Evolutionary conservation across 768 basidiomycete species (phyloP).

Genomic region (Panellus pusillus): DNA sequence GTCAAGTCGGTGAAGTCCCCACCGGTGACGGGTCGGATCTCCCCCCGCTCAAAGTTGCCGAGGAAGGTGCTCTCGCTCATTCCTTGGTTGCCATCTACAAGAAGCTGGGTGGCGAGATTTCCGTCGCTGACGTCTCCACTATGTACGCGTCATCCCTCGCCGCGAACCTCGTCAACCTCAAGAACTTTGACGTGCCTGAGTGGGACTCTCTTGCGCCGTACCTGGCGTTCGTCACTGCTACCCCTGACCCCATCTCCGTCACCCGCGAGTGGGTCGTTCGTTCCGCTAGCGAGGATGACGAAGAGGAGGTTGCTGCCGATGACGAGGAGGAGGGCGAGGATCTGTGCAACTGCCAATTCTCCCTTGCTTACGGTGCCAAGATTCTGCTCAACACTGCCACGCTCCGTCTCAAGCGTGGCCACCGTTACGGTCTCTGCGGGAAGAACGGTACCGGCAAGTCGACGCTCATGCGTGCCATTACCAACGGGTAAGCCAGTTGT

Average conservation of each 20-base stretch:
- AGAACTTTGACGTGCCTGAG: slow-evolving; percentile 88
- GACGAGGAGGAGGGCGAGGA: slow-evolving; percentile 99
- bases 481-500: slow-evolving; percentile 58
- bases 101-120: slow-evolving; percentile 69
- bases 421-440: slow-evolving; percentile 98
- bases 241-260: slow-evolving; percentile 66
- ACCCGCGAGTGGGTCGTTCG: slow-evolving; percentile 87
- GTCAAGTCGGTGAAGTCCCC: slow-evolving; percentile 91
- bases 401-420: slow-evolving; percentile 96
- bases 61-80: slow-evolving; percentile 63
- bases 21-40: slow-evolving; percentile 89
- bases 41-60: slow-evolving; percentile 77
- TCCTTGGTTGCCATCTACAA: slow-evolving; percentile 79
- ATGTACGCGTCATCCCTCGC: slow-evolving; percentile 80
- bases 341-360: slow-evolving; percentile 98
- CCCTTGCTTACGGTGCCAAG: slow-evolving; percentile 97
- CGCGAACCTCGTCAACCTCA: slow-evolving; percentile 81
- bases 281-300: slow-evolving; percentile 76
- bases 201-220: slow-evolving; percentile 85
- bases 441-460: slow-evolving; percentile 99
- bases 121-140: slow-evolving; percentile 55
- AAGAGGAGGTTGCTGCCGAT: slow-evolving; percentile 65
- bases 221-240: slow-evolving; percentile 63
- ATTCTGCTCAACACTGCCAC: slow-evolving; percentile 95
- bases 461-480: slow-evolving; percentile 90